A percentile compares a stretch with the other conserved stretches of the same genome.
These are phyloP conservation scores for Serendipita vermifera DNA, from an alignment of 768 basidiomycete species.

Conservation along the genomic window DNA sequence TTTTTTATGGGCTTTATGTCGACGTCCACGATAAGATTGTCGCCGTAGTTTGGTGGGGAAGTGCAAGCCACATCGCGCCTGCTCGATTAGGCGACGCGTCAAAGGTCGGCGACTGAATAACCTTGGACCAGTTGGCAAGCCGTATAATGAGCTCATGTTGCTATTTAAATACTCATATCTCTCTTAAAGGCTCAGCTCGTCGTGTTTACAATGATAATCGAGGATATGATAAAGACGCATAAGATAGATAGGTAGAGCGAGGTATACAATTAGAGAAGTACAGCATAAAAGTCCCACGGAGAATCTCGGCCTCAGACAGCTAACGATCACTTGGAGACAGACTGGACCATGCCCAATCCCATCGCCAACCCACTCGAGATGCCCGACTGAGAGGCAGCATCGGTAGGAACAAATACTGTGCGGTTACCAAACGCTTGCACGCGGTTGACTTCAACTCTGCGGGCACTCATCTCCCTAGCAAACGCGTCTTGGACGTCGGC, in stretches of 20 bases:
- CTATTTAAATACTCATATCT: too few species aligned
- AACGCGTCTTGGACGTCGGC: conserved; percentile 46
- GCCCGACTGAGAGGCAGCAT: background rate
- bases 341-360: background rate
- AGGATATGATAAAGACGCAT: too few species aligned
- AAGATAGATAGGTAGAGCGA: background rate
- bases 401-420: conserved; percentile 16
- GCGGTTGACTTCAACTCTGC: conserved; percentile 49
- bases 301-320: background rate
- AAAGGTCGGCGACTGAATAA: too few species aligned
- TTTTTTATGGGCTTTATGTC: background rate
- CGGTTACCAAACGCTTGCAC: conserved; percentile 49
- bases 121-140: too few species aligned
- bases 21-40: background rate
- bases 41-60: too few species aligned
- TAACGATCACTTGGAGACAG: background rate
- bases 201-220: too few species aligned
- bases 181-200: too few species aligned
- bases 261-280: background rate
- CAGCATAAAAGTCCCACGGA: background rate
- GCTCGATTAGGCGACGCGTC: too few species aligned
- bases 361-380: background rate
- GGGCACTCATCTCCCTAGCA: conserved; percentile 63
- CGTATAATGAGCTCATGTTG: too few species aligned
- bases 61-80: too few species aligned